Conservation (phyloP, 1,284 basidiomycete genomes). For the Sutorius eximius region DNA sequence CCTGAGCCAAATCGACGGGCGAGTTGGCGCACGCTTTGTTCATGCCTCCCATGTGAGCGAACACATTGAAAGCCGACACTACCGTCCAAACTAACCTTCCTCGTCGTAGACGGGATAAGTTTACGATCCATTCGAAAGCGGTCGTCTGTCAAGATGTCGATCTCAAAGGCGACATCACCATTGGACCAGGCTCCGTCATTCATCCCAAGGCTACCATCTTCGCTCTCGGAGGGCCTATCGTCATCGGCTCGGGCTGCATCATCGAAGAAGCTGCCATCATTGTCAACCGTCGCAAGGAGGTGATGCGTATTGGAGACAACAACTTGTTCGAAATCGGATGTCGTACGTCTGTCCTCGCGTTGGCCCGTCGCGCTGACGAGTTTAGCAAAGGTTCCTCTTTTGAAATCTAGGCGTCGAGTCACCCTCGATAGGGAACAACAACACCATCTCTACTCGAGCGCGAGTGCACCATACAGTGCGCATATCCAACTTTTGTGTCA, state of each 20-base stretch:
- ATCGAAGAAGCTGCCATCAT: slow-evolving; percentile 90
- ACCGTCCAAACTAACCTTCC: background rate
- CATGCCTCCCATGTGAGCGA: slow-evolving; percentile 33
- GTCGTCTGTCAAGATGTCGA: slow-evolving; percentile 88
- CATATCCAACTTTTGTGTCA: slow-evolving; percentile 76
- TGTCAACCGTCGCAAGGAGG: slow-evolving; percentile 80
- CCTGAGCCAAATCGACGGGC: no score
- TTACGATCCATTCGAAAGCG: slow-evolving; percentile 77
- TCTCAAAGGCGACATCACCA: slow-evolving; percentile 87
- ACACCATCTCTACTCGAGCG: slow-evolving; percentile 80
- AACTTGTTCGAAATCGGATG: slow-evolving; percentile 94
- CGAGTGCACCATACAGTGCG: slow-evolving; percentile 78
- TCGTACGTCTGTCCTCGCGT: slow-evolving; percentile 50
- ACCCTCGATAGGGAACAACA: slow-evolving; percentile 78
- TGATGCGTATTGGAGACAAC: slow-evolving; percentile 89
- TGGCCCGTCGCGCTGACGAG: background rate
- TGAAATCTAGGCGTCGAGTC: slow-evolving; percentile 74
- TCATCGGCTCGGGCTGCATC: slow-evolving; percentile 86
- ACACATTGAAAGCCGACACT: background rate
- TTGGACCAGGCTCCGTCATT: slow-evolving; percentile 88
- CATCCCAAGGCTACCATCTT: slow-evolving; percentile 93
- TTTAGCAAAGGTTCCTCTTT: background rate
- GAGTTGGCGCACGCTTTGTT: background rate
- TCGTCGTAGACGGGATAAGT: slow-evolving; percentile 64
- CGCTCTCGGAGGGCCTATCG: slow-evolving; percentile 82